A percentile compares a stretch with the other conserved stretches of the same genome.
phyloP scores from a whole-genome alignment of 768 basidiomycete genomes.

The Tylopilus subfusipes region DNA sequence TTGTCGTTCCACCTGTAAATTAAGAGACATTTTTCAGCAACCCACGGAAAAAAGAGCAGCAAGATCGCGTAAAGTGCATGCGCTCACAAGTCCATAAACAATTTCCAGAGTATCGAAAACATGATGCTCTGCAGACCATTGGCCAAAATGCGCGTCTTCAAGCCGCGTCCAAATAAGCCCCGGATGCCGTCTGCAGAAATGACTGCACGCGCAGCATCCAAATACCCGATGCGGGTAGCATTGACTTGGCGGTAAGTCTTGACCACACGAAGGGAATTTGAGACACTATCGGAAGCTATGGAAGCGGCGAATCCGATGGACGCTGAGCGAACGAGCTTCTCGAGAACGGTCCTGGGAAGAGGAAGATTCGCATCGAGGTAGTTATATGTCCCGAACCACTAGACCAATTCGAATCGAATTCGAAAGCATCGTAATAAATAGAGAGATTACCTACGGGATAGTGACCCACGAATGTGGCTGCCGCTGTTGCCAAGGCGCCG shows the following conservation, averaged over 20 bases:
- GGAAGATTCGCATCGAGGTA: constrained; percentile 67
- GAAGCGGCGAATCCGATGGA: constrained; percentile 91
- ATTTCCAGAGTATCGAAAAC: constrained; percentile 89
- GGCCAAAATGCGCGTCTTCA: constrained; percentile 84
- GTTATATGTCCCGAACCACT: constrained; percentile 90
- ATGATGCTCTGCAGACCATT: constrained; percentile 91
- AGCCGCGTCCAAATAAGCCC: constrained; percentile 82
- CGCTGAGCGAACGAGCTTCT: constrained; percentile 73
- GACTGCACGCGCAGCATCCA: constrained; percentile 73
- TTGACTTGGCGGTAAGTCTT: constrained; percentile 97
- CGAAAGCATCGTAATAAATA: background rate
- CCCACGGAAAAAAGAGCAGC: background rate
- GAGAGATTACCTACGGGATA: constrained; percentile 60
- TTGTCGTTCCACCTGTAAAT: constrained; percentile 35
- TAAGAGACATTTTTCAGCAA: background rate
- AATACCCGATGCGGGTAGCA: constrained; percentile 74
- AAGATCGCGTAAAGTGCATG: background rate
- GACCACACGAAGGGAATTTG: constrained; percentile 86
- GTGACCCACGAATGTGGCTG: constrained; percentile 90
- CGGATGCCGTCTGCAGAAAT: constrained; percentile 68
- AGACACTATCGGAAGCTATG: constrained; percentile 78
- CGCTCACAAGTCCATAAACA: constrained; percentile 85
- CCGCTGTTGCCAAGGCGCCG: constrained; percentile 88
- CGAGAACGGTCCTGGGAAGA: constrained; percentile 43
- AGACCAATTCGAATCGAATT: constrained; percentile 11